These are phyloP conservation scores for Metschnikowia sp. DNA, from an alignment of 805 yeast genomes.

Conservation along the genomic window DNA sequence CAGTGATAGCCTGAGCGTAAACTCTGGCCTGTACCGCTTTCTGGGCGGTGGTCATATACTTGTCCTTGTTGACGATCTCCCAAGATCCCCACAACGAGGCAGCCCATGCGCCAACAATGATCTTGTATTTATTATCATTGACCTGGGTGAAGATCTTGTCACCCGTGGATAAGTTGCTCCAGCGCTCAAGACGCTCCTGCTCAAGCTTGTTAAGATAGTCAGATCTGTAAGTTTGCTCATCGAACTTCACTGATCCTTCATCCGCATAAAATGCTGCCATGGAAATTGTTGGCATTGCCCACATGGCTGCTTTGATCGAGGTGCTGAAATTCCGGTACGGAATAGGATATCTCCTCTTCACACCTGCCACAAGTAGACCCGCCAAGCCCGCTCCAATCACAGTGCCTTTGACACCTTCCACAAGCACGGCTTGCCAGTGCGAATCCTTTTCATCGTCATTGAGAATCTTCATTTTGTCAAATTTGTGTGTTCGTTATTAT, in stretches of 20 bases:
- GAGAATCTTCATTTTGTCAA: constrained; percentile 59
- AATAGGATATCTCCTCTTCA: constrained; percentile 38
- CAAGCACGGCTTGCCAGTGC: constrained; percentile 54
- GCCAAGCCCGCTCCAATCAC: constrained; percentile 57
- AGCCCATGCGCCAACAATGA: constrained; percentile 75
- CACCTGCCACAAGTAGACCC: constrained; percentile 46
- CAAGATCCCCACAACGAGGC: constrained; percentile 79
- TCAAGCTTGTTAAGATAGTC: constrained; percentile 36
- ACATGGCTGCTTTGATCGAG: constrained; percentile 56
- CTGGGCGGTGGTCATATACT: constrained; percentile 69
- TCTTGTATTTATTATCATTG: constrained; percentile 57
- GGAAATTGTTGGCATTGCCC: constrained; percentile 65
- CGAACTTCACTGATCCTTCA: constrained; percentile 65
- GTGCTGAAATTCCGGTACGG: constrained; percentile 38
- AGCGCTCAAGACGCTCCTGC: constrained; percentile 47
- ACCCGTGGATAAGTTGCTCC: constrained; percentile 46
- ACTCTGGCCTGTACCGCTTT: constrained; percentile 86
- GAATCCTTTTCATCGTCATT: constrained; percentile 64
- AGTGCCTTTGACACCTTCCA: constrained; percentile 63
- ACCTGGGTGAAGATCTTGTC: constrained; percentile 51
- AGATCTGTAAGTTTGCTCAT: constrained; percentile 55
- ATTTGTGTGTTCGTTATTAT: not conserved
- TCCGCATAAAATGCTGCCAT: constrained; percentile 66
- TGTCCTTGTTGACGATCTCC: constrained; percentile 68
- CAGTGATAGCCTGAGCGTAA: constrained; percentile 84